These are phyloP conservation scores for Fagus crenata DNA, from an alignment of 306 rosid species.

Conservation along the genomic window DNA sequence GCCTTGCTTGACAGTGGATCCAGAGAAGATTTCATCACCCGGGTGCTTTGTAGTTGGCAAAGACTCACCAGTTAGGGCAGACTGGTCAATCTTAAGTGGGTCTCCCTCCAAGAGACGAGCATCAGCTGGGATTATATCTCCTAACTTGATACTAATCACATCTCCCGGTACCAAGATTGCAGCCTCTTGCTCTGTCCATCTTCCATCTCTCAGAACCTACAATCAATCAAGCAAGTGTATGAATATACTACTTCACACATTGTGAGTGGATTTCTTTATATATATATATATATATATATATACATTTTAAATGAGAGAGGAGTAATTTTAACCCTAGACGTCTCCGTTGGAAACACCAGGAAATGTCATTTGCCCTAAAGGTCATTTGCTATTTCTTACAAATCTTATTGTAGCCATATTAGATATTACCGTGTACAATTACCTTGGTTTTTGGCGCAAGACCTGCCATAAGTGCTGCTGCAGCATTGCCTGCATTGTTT, in stretches of 20 bases:
- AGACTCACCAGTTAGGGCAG: conserved; percentile 91
- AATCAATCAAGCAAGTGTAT: neutral
- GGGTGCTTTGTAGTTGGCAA: conserved; percentile 57
- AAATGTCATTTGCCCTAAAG: no score
- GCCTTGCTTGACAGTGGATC: conserved; percentile 92
- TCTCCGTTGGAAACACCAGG: no score
- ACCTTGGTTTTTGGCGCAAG: conserved; percentile 95
- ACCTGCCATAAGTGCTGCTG: conserved; percentile 93
- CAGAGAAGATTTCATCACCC: conserved; percentile 79
- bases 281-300: no score
- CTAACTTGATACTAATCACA: conserved; percentile 72
- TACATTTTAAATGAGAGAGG: no score
- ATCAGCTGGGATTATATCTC: conserved; percentile 88
- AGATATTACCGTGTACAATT: neutral
- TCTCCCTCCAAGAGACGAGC: conserved; percentile 89
- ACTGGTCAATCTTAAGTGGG: conserved; percentile 76
- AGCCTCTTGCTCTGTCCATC: conserved; percentile 85
- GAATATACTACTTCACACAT: neutral
- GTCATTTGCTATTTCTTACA: neutral
- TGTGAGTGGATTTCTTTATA: neutral
- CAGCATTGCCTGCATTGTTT: conserved; percentile 95
- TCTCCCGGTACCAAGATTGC: conserved; percentile 82
- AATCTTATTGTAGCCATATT: neutral
- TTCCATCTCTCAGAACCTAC: conserved; percentile 81
- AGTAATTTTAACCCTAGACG: no score